Evolutionary conservation across 306 rosid genomes (phyloP), one percentile per base, ranked within the genome.

Genomic region (Malus asiatica): DNA sequence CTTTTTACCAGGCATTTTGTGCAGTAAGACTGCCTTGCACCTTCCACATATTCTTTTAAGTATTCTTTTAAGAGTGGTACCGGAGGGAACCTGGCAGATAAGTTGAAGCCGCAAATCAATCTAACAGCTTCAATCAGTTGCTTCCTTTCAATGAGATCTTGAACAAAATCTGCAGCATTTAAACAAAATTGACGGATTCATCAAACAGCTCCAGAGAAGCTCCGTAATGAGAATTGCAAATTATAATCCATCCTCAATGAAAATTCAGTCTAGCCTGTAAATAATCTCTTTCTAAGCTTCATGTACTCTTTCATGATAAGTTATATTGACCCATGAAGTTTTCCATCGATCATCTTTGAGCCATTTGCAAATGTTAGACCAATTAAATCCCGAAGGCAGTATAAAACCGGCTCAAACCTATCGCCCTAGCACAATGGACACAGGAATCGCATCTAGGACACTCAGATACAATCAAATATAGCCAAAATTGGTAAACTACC

Each of bases 91-190:
- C 79, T 76, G 83, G 62, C 80, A 32, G 76, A 63, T 85, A 89
- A 81, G 66, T 85, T 75, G 66, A 82, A 87, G 58, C 87, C 79
- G 59, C 82, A 89, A 55, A 86, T 70, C 79, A 86, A 87, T 80
- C 86, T 84, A 40, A 88, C 83, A 72, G 95, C 96, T 81, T 73
- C 86, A 10, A 87, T 42, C 51, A 65, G 44, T 75, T 80, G 87
- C 77, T 82, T 83, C 80, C 72, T 77, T 72, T 42, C 67, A 65
- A 84, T 48, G 52, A 85, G 87, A 61, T 77, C 81, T 66, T 73
- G 71, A 76, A 88, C 80, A 81, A 86, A 71, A 59, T 71, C 93
- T 85, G 83, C 27, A n/a, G 38, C 46, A 52, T 9, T 16, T 11
- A 45, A 78, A 78, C 15, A 63, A 53, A 69, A 60, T 70, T 25